Evolutionary conservation across 345 rosid species (phyloP).

Genomic region (Euphorbia pulcherrima): DNA sequence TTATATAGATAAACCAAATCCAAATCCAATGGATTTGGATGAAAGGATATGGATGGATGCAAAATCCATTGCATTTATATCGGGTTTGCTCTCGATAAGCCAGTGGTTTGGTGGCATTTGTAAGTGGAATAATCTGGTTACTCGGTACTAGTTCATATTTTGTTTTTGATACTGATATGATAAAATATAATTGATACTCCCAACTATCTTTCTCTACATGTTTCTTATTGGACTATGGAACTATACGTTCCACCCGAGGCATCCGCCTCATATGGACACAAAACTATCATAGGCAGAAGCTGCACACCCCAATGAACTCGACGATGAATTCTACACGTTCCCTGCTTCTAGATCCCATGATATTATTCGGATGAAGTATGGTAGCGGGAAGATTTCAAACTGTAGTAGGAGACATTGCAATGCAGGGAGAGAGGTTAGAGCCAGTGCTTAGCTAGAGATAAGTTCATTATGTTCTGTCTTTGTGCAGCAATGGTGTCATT

Average conservation of each 20-base stretch:
- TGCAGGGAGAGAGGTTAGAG: slow-evolving; percentile 5
- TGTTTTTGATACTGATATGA: too few species aligned
- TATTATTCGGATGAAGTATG: slow-evolving; percentile 4
- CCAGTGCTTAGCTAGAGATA: slow-evolving; percentile 8
- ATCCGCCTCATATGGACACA: slow-evolving; percentile 21
- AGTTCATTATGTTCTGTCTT: slow-evolving; percentile 14
- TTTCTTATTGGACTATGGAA: slow-evolving; percentile 18
- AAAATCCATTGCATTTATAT: too few species aligned
- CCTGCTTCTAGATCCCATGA: slow-evolving; percentile 6
- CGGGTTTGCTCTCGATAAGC: not conserved
- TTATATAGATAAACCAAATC: too few species aligned
- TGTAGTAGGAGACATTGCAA: slow-evolving; percentile 5
- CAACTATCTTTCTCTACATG: slow-evolving; percentile 18
- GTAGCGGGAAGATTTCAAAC: slow-evolving; percentile 13
- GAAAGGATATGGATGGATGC: too few species aligned
- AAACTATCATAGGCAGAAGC: slow-evolving; percentile 19
- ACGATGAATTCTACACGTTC: slow-evolving; percentile 6
- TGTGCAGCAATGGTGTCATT: slow-evolving; percentile 5
- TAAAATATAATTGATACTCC: not conserved
- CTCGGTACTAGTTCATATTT: slow-evolving; percentile 12
- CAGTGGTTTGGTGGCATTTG: slow-evolving; percentile 14
- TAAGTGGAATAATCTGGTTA: slow-evolving; percentile 16
- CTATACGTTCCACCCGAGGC: slow-evolving; percentile 12
- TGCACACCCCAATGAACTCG: slow-evolving; percentile 10
- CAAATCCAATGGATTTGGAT: too few species aligned